These are phyloP conservation scores for Ceratocystis cubensis DNA, from an alignment of 2,329 filamentous ascomycete genomes.

Conservation along the genomic window DNA sequence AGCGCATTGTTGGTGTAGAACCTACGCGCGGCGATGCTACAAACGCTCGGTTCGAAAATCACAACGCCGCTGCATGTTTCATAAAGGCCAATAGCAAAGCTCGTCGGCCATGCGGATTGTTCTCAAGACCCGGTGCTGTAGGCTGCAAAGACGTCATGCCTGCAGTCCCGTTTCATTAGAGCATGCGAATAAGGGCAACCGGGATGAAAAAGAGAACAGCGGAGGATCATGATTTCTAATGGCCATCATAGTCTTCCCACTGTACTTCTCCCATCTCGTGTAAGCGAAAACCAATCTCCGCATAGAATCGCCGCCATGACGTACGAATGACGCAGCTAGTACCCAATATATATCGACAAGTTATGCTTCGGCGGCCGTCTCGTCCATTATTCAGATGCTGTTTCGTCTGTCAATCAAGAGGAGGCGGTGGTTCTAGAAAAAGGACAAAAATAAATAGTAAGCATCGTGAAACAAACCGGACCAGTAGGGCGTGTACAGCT, in stretches of 20 bases:
- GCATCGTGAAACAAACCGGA: not conserved
- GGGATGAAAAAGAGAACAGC: too few species aligned
- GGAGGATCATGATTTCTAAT: too few species aligned
- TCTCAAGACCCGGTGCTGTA: not conserved
- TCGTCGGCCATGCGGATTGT: not conserved
- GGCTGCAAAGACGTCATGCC: not conserved
- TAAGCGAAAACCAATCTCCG: not conserved
- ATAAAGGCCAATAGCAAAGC: not conserved
- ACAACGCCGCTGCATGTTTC: not conserved
- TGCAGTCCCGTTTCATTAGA: not conserved
- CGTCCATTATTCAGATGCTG: not conserved
- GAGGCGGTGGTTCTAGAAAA: not conserved
- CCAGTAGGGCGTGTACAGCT: not conserved
- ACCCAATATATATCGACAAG: not conserved
- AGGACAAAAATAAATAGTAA: not conserved
- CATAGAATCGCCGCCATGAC: not conserved
- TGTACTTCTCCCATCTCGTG: not conserved
- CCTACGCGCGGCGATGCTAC: slow-evolving; percentile 1
- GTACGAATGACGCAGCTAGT: not conserved
- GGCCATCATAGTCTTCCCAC: not conserved
- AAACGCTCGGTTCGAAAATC: not conserved
- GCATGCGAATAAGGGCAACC: too few species aligned
- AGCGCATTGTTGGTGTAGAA: not conserved
- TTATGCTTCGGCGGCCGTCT: not conserved
- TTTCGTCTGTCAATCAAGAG: not conserved